Percentiles rank a stretch among this genome's conserved stretches.
Evolutionary conservation across 306 rosid genomes (phyloP).

Genomic region (Dicorynia guianensis): DNA sequence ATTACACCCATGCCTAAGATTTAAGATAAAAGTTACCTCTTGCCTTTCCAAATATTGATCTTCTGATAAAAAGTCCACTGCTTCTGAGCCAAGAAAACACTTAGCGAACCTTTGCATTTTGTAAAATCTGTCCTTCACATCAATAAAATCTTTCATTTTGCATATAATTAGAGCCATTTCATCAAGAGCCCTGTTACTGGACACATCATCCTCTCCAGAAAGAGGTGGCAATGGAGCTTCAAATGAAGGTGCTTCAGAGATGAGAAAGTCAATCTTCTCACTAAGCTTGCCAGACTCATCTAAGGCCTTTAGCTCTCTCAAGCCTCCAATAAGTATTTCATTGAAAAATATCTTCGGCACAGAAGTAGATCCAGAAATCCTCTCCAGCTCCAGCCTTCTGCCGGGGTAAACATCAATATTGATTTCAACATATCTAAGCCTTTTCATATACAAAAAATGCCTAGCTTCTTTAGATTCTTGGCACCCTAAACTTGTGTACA

Average conservation of each 20-base stretch:
- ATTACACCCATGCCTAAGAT: conserved; percentile 20
- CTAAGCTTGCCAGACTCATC: conserved; percentile 75
- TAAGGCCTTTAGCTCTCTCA: conserved; percentile 66
- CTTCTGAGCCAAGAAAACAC: conserved; percentile 84
- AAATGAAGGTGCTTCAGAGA: conserved; percentile 66
- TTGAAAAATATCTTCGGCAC: conserved; percentile 90
- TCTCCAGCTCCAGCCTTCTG: conserved; percentile 81
- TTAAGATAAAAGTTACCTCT: conserved; percentile 66
- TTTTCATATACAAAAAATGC: conserved; percentile 64
- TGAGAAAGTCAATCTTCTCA: conserved; percentile 83
- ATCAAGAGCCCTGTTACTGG: conserved; percentile 69
- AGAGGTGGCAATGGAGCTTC: conserved; percentile 83
- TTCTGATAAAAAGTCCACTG: conserved; percentile 86
- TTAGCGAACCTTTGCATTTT: conserved; percentile 80
- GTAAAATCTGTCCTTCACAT: conserved; percentile 72
- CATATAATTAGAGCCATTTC: conserved; percentile 74
- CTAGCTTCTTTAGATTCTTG: conserved; percentile 76
- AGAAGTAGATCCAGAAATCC: conserved; percentile 68
- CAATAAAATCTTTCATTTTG: conserved; percentile 84
- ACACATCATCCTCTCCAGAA: conserved; percentile 87
- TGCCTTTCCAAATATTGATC: conserved; percentile 94
- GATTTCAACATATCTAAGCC: conserved; percentile 80
- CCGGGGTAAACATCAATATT: conserved; percentile 79
- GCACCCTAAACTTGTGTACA: conserved; percentile 83
- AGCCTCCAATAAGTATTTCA: conserved; percentile 79